Percentiles rank a stretch among this genome's conserved stretches.
Evolutionary conservation across 1,139 yeast genomes (phyloP).

Genomic region (Martiniozyma asiatica): DNA sequence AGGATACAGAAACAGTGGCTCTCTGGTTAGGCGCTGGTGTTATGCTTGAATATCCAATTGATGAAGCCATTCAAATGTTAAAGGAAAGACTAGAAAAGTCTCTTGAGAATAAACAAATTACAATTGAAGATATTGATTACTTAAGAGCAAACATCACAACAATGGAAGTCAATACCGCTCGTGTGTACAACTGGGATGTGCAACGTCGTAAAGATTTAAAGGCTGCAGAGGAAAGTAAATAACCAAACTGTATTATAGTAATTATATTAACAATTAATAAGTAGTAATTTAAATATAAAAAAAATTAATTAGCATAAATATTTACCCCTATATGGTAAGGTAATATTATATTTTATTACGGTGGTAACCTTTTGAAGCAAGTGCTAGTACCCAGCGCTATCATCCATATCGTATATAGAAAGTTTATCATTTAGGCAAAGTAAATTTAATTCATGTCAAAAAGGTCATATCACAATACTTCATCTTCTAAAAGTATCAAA

Average conservation of each 20-base stretch:
- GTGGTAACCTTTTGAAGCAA: no score
- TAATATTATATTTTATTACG: no score
- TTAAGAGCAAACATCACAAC: constrained; percentile 89
- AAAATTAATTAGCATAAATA: not conserved
- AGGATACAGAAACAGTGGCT: constrained; percentile 44
- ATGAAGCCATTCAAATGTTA: constrained; percentile 71
- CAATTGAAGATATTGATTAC: constrained; percentile 80
- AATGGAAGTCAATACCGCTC: constrained; percentile 94
- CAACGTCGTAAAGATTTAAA: constrained; percentile 41
- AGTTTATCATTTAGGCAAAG: no score
- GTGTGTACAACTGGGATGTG: constrained; percentile 94
- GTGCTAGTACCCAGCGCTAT: no score
- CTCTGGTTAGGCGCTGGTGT: constrained; percentile 97
- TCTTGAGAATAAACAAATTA: constrained; percentile 40
- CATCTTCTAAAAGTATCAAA: constrained; percentile 42
- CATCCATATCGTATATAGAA: no score
- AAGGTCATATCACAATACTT: no score
- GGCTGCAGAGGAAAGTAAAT: not conserved
- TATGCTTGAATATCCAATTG: constrained; percentile 88
- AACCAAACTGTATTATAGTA: not conserved
- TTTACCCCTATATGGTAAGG: no score
- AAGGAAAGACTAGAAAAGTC: constrained; percentile 54
- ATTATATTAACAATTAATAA: not conserved
- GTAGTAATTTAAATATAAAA: not conserved
- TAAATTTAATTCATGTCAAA: no score